Evolutionary conservation across 495 filamentous ascomycete species (phyloP), one percentile per base, ranked within the genome.

Genomic region (Diplogelasinospora grovesii): DNA sequence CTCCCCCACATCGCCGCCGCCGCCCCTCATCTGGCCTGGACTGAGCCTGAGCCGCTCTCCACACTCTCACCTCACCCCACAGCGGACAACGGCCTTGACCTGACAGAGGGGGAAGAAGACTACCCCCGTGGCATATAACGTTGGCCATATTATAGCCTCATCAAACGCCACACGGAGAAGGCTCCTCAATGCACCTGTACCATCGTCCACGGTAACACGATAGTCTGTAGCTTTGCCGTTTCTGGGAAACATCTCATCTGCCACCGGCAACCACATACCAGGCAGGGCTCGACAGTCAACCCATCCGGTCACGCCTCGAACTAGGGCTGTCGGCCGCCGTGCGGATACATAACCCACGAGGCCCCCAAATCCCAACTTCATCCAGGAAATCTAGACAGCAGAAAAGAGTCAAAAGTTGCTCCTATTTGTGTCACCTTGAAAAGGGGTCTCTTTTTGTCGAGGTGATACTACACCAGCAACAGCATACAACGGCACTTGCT

Each of bases 281-380:
- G n/a, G n/a, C n/a, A n/a, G n/a, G n/a, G n/a, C n/a, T n/a, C n/a
- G n/a, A n/a, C n/a, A n/a, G n/a, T n/a, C n/a, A n/a, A n/a, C n/a
- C n/a, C n/a, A n/a, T n/a, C n/a, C n/a, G n/a, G n/a, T n/a, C n/a
- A n/a, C n/a, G n/a, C n/a, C n/a, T n/a, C n/a, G n/a, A n/a, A n/a
- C n/a, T n/a, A n/a, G n/a, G n/a, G n/a, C n/a, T n/a, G n/a, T n/a
- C n/a, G n/a, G n/a, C n/a, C n/a, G n/a, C n/a, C n/a, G 39, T 41
- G 36, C 37, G 45, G 38, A 38, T 52, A 58, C 51, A 54, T 54
- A 58, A 58, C 37, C 51, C 45, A 41, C 48, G 27, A 49, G 38
- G 27, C 22, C 35, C 30, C 39, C 48, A n/a, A n/a, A n/a, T n/a
- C 45, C 36, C 23, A 22, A 11, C 25, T 37, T 22, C 25, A 42